These are phyloP conservation scores for Kurtzmaniella natalensis DNA, from an alignment of 1,139 yeast species.

Conservation along the genomic window DNA sequence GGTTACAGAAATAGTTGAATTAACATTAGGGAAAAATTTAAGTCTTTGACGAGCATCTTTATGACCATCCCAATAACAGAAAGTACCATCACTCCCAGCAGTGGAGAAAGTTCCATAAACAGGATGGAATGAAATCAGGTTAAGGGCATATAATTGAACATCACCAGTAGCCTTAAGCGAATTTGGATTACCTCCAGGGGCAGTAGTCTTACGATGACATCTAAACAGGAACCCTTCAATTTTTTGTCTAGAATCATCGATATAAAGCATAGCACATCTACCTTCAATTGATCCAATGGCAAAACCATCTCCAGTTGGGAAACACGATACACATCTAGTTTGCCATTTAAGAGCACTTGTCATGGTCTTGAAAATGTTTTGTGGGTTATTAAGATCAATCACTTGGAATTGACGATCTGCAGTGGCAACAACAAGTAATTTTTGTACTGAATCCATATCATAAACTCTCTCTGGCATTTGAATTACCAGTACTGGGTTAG, in stretches of 20 bases:
- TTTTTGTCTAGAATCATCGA: conserved; percentile 76
- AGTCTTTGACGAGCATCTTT: conserved; percentile 87
- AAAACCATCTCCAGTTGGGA: conserved; percentile 85
- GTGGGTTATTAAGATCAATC: conserved; percentile 80
- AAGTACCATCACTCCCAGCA: conserved; percentile 92
- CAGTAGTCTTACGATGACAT: conserved; percentile 71
- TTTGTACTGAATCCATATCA: conserved; percentile 80
- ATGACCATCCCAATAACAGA: conserved; percentile 80
- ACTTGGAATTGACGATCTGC: conserved; percentile 84
- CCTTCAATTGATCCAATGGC: conserved; percentile 96
- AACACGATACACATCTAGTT: conserved; percentile 78
- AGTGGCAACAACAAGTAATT: conserved; percentile 83
- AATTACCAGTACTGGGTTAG: conserved; percentile 77
- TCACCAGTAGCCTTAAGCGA: conserved; percentile 17
- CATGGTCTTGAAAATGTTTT: conserved; percentile 67
- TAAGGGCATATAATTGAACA: conserved; percentile 69
- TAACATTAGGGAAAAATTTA: conserved; percentile 71
- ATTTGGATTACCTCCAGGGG: conserved; percentile 6
- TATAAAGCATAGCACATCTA: conserved; percentile 92
- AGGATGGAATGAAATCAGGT: conserved; percentile 85
- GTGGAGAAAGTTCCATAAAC: conserved; percentile 86
- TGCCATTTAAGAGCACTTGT: conserved; percentile 90
- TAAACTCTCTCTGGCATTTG: conserved; percentile 88
- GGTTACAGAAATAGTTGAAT: conserved; percentile 71
- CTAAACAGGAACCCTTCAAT: conserved; percentile 82